Evolutionary conservation across 768 basidiomycete genomes (phyloP).

Genomic region (Rickenella mellea): DNA sequence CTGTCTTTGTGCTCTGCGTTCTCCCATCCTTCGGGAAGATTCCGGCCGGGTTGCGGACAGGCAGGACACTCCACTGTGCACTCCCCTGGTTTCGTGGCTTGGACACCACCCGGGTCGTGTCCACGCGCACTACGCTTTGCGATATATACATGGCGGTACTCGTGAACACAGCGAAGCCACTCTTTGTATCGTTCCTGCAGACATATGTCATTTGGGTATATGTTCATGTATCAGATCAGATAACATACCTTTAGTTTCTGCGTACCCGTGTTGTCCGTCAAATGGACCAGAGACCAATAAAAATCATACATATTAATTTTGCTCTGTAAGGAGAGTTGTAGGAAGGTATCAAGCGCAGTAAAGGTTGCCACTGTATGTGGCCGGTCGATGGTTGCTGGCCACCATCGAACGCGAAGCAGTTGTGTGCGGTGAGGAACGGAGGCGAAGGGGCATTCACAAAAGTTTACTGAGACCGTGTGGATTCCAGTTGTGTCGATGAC

Average conservation of each 20-base stretch:
- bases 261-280: background rate
- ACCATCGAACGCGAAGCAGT: constrained; percentile 11
- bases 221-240: background rate
- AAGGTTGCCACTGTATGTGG: constrained; percentile 12
- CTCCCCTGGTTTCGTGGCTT: constrained; percentile 5
- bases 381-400: constrained; percentile 8
- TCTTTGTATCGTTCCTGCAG: constrained; percentile 6
- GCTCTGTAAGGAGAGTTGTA: constrained; percentile 3
- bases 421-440: constrained; percentile 8
- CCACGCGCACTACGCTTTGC: constrained; percentile 14
- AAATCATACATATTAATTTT: constrained; percentile 3
- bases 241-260: background rate
- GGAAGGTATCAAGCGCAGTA: background rate
- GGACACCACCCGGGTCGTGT: constrained; percentile 11
- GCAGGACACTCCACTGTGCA: constrained; percentile 21
- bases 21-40: constrained; percentile 4
- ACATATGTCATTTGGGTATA: background rate
- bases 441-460: constrained; percentile 14
- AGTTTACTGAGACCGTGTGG: constrained; percentile 12
- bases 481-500: constrained; percentile 11
- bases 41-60: constrained; percentile 18
- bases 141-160: constrained; percentile 13
- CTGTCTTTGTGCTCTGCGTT: no score
- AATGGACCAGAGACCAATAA: background rate
- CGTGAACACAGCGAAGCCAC: constrained; percentile 8